Base-by-base conservation (phyloP, 2,329 filamentous ascomycete genomes). In the Akanthomyces muscarius region DNA sequence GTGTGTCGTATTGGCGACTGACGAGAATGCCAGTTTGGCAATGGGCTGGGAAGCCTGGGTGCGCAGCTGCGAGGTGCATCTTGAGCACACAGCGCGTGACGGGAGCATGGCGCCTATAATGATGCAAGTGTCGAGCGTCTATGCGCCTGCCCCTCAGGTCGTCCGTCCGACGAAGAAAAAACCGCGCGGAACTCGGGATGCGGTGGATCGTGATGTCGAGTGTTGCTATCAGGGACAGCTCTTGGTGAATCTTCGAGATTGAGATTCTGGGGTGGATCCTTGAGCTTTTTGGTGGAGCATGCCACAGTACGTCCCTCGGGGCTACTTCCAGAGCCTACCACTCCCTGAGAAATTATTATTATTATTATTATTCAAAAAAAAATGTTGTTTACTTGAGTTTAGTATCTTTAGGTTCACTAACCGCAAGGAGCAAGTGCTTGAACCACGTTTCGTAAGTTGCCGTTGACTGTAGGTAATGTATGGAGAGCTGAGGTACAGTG, bases 51-150 rank as follows among this genome's bases (percentile, higher is more conserved):
- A 11, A 38, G 57, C 62, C 61, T 42, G 59, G 38, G 41, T 23
- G 41, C 70, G 70, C 55, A 73, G 55, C 41, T 70, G 71, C 23
- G 70, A 69, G 51, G 71, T 70, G 66, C 75, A 78, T 68, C 70
- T 73, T 65, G 69, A 71, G 68, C 76, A 77, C 63, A 71, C 67
- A 42, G 70, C 69, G 62, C 74, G 69, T 62, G 76, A 71, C 61
- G 72, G 67, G 66, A 72, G 71, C 76, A 77, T 77, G 56, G 60
- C 65, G 65, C 63, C 53, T 54, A 58, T 61, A n/a, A 45, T 51
- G 23, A 7, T 14, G 18, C 41, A 25, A 41, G 48, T 58, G 33
- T 47, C 28, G 38, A 10, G 53, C 25, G 16, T n/a, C 16, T 30
- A 30, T 28, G 23, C 16, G 21, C 18, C 16, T 13, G n/a, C 21